Base-by-base conservation (phyloP, 306 rosid species). In the Parietaria judaica region DNA sequence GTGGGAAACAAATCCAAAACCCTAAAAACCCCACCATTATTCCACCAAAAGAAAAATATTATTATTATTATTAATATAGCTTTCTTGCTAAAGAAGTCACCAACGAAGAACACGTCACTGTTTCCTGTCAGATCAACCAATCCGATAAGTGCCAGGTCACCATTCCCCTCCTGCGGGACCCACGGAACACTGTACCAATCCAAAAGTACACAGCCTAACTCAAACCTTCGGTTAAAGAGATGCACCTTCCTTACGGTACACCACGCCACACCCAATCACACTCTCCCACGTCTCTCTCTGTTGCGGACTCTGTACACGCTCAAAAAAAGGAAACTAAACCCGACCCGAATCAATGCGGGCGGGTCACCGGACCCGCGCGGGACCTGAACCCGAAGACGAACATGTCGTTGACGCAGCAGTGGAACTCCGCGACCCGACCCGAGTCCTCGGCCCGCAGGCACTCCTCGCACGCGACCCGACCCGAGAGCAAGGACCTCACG, bases 331-430 rank as follows among this genome's bases (percentile, higher is more conserved):
- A 66, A 67, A 64, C 14, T 59, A 54, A 49, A 50, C 48, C 76
- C 61, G 14, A 45, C 14, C 51, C 63, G 10, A 6, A 23, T 62
- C 49, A 75, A 0, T 36, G 45, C 74, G 90, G 91, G 61, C 90
- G 88, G 78, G 88, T 75, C 35, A 89, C 75, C n/a, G 95, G 95
- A 52, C 95, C 96, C 1, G 84, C 86, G 14, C 75, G 65, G 0
- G 96, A 79, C 65, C 81, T 78, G 79, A 89, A 86, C 7, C 75
- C 82, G 36, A 45, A 9, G 12, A 79, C 81, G 31, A 89, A 83
- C 1, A 79, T 68, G 36, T 89, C 96, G 55, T 68, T 23, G 31
- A 83, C 82, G 72, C 96, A 89, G 76, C 72, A 60, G 48, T 89
- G 95, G 61, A 89, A 86, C 64, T 74, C 88, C 8, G 14, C 74